A percentile compares a stretch with the other conserved stretches of the same genome.
phyloP scores from a whole-genome alignment of 139 green algal genomes.

The Auxenochlorella protothecoides region DNA sequence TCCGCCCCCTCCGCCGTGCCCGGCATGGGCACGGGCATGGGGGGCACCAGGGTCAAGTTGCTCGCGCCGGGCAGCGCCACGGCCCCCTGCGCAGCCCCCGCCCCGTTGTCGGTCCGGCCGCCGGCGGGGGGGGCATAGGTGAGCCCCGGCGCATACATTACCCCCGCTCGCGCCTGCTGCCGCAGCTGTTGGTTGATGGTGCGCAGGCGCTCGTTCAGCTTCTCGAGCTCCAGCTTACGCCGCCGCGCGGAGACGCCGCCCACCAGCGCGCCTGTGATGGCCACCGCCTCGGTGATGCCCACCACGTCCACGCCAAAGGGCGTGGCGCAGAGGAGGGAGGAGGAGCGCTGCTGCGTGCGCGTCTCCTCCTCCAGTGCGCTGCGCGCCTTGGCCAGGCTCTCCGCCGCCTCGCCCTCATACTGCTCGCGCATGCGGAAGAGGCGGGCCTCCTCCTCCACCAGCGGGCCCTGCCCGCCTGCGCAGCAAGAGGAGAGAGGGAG shows the following conservation, averaged over 20 bases:
- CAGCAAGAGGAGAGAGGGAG: conserved; percentile 5
- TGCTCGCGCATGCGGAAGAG: conserved; percentile 51
- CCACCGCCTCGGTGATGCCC: conserved; percentile 85
- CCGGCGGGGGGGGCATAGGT: conserved; percentile 42
- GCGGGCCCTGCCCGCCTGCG: conserved; percentile 42
- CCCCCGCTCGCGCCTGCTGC: conserved; percentile 80
- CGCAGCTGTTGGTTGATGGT: conserved; percentile 82
- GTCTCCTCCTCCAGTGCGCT: conserved; percentile 18
- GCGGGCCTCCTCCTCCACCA: conserved; percentile 63
- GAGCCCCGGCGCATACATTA: conserved; percentile 72
- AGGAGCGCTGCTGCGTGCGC: background rate
- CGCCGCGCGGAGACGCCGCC: conserved; percentile 57
- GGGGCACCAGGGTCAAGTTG: too few species aligned
- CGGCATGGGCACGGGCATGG: too few species aligned
- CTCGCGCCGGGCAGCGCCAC: too few species aligned
- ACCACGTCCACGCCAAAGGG: conserved; percentile 94
- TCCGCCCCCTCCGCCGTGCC: too few species aligned
- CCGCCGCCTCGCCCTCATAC: conserved; percentile 44
- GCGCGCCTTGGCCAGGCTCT: conserved; percentile 19
- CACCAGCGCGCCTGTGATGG: conserved; percentile 64
- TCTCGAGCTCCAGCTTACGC: conserved; percentile 79
- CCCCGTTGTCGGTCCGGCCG: background rate
- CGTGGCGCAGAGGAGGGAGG: conserved; percentile 77
- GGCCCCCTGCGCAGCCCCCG: background rate
- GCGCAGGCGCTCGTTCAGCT: conserved; percentile 82